phyloP scores from a whole-genome alignment of 2,329 filamentous ascomycete genomes.

The Claviceps sp. region DNA sequence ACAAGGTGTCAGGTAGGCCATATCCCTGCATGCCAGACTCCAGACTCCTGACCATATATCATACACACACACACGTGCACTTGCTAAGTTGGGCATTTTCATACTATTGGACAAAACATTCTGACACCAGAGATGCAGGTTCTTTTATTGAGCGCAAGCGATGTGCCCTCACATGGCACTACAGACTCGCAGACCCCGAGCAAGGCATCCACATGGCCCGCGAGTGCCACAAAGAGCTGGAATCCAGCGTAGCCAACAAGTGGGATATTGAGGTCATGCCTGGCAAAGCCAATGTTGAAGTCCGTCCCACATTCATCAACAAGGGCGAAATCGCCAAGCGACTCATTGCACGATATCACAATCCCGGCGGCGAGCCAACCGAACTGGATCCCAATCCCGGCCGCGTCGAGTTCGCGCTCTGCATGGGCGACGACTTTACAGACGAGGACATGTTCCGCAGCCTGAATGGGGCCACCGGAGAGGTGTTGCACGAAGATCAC shows the following conservation, averaged over 20 bases:
- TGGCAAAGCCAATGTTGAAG: constrained; percentile 92
- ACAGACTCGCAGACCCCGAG: constrained; percentile 79
- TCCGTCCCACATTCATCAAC: constrained; percentile 93
- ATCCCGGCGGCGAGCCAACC: constrained; percentile 29
- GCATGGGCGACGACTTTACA: constrained; percentile 89
- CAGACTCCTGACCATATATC: too few species aligned
- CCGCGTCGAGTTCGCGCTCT: constrained; percentile 74
- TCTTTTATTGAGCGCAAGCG: constrained; percentile 92
- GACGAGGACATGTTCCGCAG: constrained; percentile 96
- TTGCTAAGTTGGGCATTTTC: background rate
- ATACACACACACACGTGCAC: constrained; percentile 4
- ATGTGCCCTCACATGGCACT: constrained; percentile 94
- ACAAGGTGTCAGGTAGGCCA: constrained; percentile 61
- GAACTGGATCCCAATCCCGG: constrained; percentile 29
- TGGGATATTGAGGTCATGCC: constrained; percentile 95
- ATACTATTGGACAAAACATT: background rate
- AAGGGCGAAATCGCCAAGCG: constrained; percentile 91
- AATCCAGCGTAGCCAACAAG: constrained; percentile 58
- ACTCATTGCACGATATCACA: constrained; percentile 61
- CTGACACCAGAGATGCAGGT: constrained; percentile 29
- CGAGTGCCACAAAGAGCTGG: constrained; percentile 71
- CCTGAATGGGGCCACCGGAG: constrained; percentile 46
- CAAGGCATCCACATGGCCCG: constrained; percentile 67
- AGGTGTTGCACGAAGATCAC: constrained; percentile 42
- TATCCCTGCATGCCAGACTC: too few species aligned